Base-by-base conservation (phyloP, 139 green algal species). In the Coelastrella sp. region DNA sequence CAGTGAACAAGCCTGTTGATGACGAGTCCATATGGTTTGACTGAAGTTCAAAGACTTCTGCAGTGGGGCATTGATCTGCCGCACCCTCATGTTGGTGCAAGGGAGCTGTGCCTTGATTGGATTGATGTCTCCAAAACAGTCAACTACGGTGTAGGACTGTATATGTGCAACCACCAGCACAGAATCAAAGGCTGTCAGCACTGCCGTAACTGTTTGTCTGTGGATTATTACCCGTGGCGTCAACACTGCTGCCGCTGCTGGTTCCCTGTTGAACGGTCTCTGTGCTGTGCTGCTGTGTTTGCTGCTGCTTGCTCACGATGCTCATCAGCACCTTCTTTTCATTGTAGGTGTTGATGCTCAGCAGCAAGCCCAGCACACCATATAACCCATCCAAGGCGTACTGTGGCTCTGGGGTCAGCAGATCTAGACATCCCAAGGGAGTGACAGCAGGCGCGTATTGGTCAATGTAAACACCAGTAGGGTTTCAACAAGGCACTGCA, bases 291-390 rank as follows among this genome's bases (percentile, higher is more conserved):
- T 19, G 24, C 60, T 60, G 60, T n/a, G n/a, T n/a, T n/a, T 49
- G 56, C 61, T 78, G 82, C 8, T 63, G 24, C 17, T 63, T 78
- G 82, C 25, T 78, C 14, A 78, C 20, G 15, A 68, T 20, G 19
- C 78, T 4, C 74, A 75, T 19, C n/a, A 92, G 76, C 73, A 82
- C 92, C 61, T 58, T 86, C 25, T 83, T 83, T 87, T 94, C 92
- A 35, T 92, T 94, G 27, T 58, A 25, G 0, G 86, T 70, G 22
- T 94, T 92, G 70, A 93, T 75, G 7, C 92, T 87, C 22, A 94
- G 86, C 74, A 91, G 58, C 59, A 92, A 78, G 17, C 74, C 84
- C 24, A 93, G 49, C 81, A 91, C 92, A 57, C 25, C 66, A 24
- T 91, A 91, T 49, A 91, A 17, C 19, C 76, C 87, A 24, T 91